These are phyloP conservation scores for Yamagishiella unicocca DNA, from an alignment of 139 green algal species.

Conservation along the genomic window DNA sequence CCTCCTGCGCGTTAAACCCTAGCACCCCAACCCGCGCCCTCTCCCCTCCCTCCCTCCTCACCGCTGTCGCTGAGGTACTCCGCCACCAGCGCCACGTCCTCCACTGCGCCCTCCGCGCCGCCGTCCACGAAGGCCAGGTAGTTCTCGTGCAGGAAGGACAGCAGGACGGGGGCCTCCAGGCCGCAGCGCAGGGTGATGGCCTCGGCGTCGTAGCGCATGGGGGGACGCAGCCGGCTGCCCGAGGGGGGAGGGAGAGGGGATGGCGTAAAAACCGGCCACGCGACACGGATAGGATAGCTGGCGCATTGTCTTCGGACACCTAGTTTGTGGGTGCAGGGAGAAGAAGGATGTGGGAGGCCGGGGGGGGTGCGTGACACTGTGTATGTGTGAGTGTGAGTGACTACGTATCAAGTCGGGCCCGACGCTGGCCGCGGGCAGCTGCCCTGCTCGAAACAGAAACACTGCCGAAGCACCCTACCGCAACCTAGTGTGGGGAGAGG, in stretches of 20 bases:
- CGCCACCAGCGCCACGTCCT: background rate
- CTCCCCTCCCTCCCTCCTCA: background rate
- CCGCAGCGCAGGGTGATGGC: conserved; percentile 35
- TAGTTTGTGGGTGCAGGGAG: too few species aligned
- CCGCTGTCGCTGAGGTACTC: conserved; percentile 36
- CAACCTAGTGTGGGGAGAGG: too few species aligned
- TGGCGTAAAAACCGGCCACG: too few species aligned
- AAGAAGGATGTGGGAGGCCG: too few species aligned
- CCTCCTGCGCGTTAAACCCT: background rate
- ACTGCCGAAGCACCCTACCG: too few species aligned
- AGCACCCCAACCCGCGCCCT: background rate
- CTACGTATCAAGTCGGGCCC: too few species aligned
- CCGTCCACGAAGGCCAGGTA: conserved; percentile 37
- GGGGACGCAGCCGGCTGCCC: conserved; percentile 28
- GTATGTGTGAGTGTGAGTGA: too few species aligned
- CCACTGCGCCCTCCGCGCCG: background rate
- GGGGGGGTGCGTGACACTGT: too few species aligned
- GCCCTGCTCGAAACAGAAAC: too few species aligned
- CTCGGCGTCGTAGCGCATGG: conserved; percentile 56
- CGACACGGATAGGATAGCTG: too few species aligned
- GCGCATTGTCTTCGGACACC: too few species aligned
- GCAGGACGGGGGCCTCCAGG: conserved; percentile 41
- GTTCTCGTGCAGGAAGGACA: conserved; percentile 42
- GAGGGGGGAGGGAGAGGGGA: background rate
- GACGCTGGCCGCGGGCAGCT: too few species aligned